These are phyloP conservation scores for Nepenthes mirabilis DNA, from an alignment of 148 eudicot genomes.

Conservation along the genomic window DNA sequence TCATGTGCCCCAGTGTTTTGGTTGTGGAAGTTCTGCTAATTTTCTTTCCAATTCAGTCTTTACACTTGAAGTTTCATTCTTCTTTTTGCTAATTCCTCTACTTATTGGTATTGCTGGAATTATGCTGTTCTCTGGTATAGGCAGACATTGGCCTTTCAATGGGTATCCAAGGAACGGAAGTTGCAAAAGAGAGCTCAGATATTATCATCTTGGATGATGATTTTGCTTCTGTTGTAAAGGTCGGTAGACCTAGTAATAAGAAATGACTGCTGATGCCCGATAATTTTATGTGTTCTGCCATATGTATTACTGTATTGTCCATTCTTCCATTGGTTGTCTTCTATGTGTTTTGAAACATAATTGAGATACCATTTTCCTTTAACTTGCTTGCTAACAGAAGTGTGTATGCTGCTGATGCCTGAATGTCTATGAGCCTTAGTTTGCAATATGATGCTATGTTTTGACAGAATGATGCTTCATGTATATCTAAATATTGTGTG, in stretches of 20 bases:
- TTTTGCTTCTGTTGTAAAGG: slow-evolving; percentile 28
- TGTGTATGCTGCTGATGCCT: background rate
- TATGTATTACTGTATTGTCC: background rate
- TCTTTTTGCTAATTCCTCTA: background rate
- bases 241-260: background rate
- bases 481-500: too few species aligned
- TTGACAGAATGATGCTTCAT: too few species aligned
- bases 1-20: too few species aligned
- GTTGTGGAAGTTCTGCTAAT: too few species aligned
- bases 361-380: background rate
- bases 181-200: slow-evolving; percentile 44
- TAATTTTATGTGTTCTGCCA: background rate
- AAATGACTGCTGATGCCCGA: background rate
- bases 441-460: too few species aligned
- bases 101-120: background rate
- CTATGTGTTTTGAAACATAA: background rate
- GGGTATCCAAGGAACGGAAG: slow-evolving; percentile 45
- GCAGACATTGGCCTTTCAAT: slow-evolving; percentile 41
- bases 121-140: background rate
- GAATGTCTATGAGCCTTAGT: too few species aligned
- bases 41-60: background rate
- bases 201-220: slow-evolving; percentile 8
- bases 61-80: background rate
- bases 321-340: background rate
- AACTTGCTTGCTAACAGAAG: background rate